phyloP scores from a whole-genome alignment of 108 stramenopile genomes.

The Cyclotella distinguenda region DNA sequence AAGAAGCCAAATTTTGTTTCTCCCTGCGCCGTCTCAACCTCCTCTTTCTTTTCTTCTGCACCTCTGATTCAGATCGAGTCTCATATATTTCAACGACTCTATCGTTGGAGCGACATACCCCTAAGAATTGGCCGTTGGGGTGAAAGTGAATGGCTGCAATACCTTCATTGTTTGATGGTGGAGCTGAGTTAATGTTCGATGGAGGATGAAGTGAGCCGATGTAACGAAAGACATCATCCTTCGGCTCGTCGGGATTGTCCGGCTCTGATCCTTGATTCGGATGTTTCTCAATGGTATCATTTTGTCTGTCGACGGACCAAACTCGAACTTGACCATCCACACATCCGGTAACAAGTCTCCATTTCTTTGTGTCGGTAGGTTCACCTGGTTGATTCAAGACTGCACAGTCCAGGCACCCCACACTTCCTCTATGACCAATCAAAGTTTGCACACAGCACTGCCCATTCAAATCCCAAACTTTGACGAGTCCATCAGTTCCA shows the following conservation, averaged over 20 bases:
- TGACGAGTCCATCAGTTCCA: slow-evolving; percentile 94
- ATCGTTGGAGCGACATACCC: slow-evolving; percentile 67
- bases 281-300: slow-evolving; percentile 12
- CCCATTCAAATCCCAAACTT: slow-evolving; percentile 96
- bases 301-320: slow-evolving; percentile 61
- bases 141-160: slow-evolving; percentile 71
- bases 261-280: not conserved
- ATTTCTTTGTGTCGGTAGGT: slow-evolving; percentile 36
- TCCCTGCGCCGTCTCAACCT: slow-evolving; percentile 73
- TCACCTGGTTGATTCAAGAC: slow-evolving; percentile 9
- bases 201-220: slow-evolving; percentile 73
- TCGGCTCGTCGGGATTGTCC: slow-evolving; percentile 4
- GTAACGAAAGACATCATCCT: slow-evolving; percentile 65
- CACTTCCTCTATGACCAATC: slow-evolving; percentile 88
- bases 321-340: slow-evolving; percentile 88
- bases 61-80: slow-evolving; percentile 69
- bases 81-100: slow-evolving; percentile 81
- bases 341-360: slow-evolving; percentile 86
- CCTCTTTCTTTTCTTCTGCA: slow-evolving; percentile 78
- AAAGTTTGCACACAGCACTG: slow-evolving; percentile 97
- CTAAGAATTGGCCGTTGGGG: slow-evolving; percentile 74
- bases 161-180: slow-evolving; percentile 50
- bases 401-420: slow-evolving; percentile 52
- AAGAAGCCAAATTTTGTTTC: slow-evolving; percentile 58
- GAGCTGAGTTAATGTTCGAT: slow-evolving; percentile 54